These are phyloP conservation scores for Cercophora sp. DNA, from an alignment of 495 filamentous ascomycete genomes.

Conservation along the genomic window DNA sequence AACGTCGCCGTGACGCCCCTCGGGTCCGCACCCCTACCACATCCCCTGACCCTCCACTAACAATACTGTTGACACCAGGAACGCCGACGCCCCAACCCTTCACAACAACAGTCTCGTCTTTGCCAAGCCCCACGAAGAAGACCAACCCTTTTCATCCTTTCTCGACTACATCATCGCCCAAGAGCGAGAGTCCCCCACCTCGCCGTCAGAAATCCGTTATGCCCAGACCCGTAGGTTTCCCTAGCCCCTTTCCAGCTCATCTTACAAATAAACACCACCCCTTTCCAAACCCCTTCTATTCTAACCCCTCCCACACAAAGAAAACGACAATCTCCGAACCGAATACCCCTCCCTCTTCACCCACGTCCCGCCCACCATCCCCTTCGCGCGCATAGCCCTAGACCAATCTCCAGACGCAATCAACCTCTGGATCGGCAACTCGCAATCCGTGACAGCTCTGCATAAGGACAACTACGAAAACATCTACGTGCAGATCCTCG, in stretches of 20 bases:
- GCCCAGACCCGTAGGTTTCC: slow-evolving; percentile 48
- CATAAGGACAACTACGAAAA: slow-evolving; percentile 83
- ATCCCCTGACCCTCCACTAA: too few relatives aligned
- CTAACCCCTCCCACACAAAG: slow-evolving; percentile 22
- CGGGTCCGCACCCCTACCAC: slow-evolving; percentile 43
- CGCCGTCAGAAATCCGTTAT: slow-evolving; percentile 41
- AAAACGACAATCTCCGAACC: slow-evolving; percentile 71
- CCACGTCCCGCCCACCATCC: slow-evolving; percentile 53
- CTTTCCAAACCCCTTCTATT: neutral
- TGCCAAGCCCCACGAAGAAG: slow-evolving; percentile 52
- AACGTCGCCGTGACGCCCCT: slow-evolving; percentile 68
- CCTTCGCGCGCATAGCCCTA: slow-evolving; percentile 65
- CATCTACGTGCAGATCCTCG: slow-evolving; percentile 68
- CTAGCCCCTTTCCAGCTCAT: neutral
- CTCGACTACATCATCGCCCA: slow-evolving; percentile 43
- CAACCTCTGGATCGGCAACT: slow-evolving; percentile 77
- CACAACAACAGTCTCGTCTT: slow-evolving; percentile 42
- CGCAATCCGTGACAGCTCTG: slow-evolving; percentile 57
- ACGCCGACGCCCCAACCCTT: slow-evolving; percentile 56
- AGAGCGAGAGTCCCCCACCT: slow-evolving; percentile 20
- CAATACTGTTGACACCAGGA: slow-evolving; percentile 37
- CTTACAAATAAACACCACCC: neutral
- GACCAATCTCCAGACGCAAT: slow-evolving; percentile 60
- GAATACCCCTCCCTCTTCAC: slow-evolving; percentile 59
- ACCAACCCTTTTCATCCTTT: slow-evolving; percentile 45